Percentiles rank a stretch among this genome's conserved stretches.
These are phyloP conservation scores for Cutaneotrichosporon cavernicola DNA, from an alignment of 1,284 basidiomycete genomes.

Conservation along the genomic window DNA sequence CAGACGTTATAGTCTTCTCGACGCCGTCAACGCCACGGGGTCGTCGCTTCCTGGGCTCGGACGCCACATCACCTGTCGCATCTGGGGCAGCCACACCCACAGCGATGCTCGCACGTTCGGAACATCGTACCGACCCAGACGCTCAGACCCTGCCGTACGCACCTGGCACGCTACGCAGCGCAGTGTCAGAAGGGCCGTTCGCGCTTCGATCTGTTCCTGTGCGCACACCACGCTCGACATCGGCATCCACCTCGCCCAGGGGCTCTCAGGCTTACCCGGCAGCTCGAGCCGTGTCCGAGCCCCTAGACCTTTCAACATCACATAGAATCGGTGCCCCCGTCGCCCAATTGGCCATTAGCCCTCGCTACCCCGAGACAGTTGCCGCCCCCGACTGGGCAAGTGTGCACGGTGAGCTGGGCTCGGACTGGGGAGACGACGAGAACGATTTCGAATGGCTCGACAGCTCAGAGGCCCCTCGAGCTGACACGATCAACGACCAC, in stretches of 20 bases:
- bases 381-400: conserved; percentile 33
- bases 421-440: conserved; percentile 52
- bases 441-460: conserved; percentile 49
- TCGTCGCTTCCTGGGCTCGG: neutral
- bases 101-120: neutral
- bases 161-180: conserved; percentile 12
- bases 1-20: conserved; percentile 5
- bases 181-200: conserved; percentile 21
- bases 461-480: conserved; percentile 29
- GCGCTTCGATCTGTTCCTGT: conserved; percentile 25
- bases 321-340: neutral
- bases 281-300: conserved; percentile 8
- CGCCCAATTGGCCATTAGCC: neutral
- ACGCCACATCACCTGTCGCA: neutral
- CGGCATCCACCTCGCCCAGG: neutral
- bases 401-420: conserved; percentile 49
- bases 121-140: neutral
- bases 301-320: conserved; percentile 5
- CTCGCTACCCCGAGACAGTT: conserved; percentile 20
- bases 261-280: neutral
- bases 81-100: conserved; percentile 10
- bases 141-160: conserved; percentile 7
- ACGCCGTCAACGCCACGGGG: conserved; percentile 19
- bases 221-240: conserved; percentile 13
- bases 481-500: conserved; percentile 4